phyloP scores from a whole-genome alignment of 176 grass and related monocot species.

The Dactylis glomerata region DNA sequence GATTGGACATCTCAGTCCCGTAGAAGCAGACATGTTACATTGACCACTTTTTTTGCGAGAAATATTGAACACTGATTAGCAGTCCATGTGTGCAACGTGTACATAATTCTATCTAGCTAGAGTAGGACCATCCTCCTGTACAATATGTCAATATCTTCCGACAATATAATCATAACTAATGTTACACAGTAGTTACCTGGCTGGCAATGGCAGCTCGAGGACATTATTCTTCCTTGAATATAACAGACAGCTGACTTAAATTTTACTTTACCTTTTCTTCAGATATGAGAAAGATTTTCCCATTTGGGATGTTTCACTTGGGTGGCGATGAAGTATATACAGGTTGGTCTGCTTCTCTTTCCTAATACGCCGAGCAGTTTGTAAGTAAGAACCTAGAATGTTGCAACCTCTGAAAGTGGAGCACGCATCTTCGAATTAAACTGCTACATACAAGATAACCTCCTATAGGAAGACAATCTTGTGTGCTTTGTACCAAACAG shows the following conservation, averaged over 20 bases:
- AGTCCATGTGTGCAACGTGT: not conserved
- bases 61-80: slow-evolving; percentile 9
- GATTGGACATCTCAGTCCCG: not conserved
- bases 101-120: not conserved
- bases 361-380: not conserved
- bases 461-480: not conserved
- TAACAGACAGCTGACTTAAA: not conserved
- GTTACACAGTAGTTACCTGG: slow-evolving; percentile 10
- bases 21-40: slow-evolving; percentile 2
- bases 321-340: slow-evolving; percentile 99
- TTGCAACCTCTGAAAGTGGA: not conserved
- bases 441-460: not conserved
- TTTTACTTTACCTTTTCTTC: slow-evolving; percentile 26
- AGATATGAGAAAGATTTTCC: slow-evolving; percentile 99
- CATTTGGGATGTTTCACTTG: slow-evolving; percentile 92
- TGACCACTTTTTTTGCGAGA: too few relatives aligned
- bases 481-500: not conserved
- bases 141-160: slow-evolving; percentile 8
- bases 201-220: not conserved
- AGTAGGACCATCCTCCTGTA: slow-evolving; percentile 18
- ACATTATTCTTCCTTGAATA: not conserved
- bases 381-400: not conserved
- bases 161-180: not conserved
- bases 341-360: slow-evolving; percentile 50
- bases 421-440: not conserved